Conservation (phyloP, 345 rosid species). For the Capsella bursapastoris region DNA sequence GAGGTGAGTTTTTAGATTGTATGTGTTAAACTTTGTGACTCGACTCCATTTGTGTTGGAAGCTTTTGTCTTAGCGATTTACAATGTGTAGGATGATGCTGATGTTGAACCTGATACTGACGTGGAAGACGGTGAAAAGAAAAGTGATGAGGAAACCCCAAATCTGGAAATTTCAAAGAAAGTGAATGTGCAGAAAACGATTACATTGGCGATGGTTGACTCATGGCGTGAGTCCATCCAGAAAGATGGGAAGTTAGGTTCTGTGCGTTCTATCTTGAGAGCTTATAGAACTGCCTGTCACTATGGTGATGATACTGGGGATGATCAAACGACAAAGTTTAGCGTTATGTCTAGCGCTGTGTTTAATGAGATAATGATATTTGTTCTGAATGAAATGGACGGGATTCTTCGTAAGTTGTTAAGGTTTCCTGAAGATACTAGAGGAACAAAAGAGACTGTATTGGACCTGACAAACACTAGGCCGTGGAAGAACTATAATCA, state of each 20-base stretch:
- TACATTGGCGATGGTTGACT: constrained; percentile 73
- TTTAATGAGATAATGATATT: constrained; percentile 87
- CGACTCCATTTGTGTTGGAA: not conserved
- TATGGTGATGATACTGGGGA: constrained; percentile 87
- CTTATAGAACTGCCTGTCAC: constrained; percentile 93
- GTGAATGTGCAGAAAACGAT: constrained; percentile 60
- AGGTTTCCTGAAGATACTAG: constrained; percentile 62
- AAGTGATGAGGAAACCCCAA: constrained; percentile 46
- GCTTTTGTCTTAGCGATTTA: constrained; percentile 28
- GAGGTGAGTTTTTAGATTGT: constrained; percentile 55
- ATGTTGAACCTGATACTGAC: constrained; percentile 55
- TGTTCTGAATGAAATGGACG: constrained; percentile 83
- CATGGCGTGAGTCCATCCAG: constrained; percentile 70
- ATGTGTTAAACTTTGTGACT: constrained; percentile 1
- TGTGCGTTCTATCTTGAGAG: constrained; percentile 78
- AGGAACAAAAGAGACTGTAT: constrained; percentile 74
- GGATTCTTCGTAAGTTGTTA: constrained; percentile 73
- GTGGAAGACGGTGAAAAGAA: constrained; percentile 51
- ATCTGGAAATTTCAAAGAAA: constrained; percentile 39
- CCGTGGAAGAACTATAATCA: constrained; percentile 89
- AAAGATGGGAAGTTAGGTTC: constrained; percentile 67
- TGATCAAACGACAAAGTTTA: constrained; percentile 62
- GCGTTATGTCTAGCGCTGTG: constrained; percentile 76
- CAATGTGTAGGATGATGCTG: constrained; percentile 45
- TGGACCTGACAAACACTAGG: constrained; percentile 54